Conservation (phyloP, 2,329 filamentous ascomycete species). For the Sordariomycetes sp. region DNA sequence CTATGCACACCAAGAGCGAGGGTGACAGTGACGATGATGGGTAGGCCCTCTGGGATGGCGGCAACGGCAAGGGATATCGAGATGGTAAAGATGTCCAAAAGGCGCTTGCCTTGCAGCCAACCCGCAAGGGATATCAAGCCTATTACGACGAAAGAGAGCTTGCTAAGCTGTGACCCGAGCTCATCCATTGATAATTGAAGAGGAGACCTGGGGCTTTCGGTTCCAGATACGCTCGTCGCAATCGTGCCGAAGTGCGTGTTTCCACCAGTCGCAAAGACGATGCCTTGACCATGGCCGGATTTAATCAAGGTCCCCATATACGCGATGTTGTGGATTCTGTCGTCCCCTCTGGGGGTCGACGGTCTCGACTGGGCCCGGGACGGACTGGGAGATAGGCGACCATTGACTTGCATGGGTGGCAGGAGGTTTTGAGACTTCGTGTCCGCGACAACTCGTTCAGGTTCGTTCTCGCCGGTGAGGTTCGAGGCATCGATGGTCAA, state of each 20-base stretch:
- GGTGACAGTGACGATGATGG: slow-evolving; percentile 97
- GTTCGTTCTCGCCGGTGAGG: slow-evolving; percentile 91
- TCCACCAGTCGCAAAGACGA: slow-evolving; percentile 93
- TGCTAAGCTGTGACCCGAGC: slow-evolving; percentile 91
- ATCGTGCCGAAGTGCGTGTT: slow-evolving; percentile 95
- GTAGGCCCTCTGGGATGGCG: slow-evolving; percentile 89
- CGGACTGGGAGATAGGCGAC: slow-evolving; percentile 1
- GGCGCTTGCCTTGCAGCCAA: slow-evolving; percentile 75
- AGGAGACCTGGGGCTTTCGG: slow-evolving; percentile 89
- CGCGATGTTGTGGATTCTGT: slow-evolving; percentile 79
- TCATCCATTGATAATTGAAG: slow-evolving; percentile 95
- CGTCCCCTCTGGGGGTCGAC: slow-evolving; percentile 22
- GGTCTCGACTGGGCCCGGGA: not conserved
- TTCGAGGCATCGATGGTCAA: slow-evolving; percentile 95
- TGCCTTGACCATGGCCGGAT: slow-evolving; percentile 87
- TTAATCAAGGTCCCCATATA: slow-evolving; percentile 97
- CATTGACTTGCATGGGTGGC: slow-evolving; percentile 18
- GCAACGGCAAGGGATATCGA: slow-evolving; percentile 94
- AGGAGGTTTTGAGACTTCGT: slow-evolving; percentile 27
- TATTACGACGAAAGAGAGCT: slow-evolving; percentile 92
- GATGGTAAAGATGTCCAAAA: slow-evolving; percentile 95
- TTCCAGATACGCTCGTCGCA: slow-evolving; percentile 85
- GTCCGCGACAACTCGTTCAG: slow-evolving; percentile 67
- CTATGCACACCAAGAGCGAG: slow-evolving; percentile 87
- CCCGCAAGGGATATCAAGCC: slow-evolving; percentile 86